These are phyloP conservation scores for Isabelozyma heimii DNA, from an alignment of 805 yeast species.

Conservation along the genomic window DNA sequence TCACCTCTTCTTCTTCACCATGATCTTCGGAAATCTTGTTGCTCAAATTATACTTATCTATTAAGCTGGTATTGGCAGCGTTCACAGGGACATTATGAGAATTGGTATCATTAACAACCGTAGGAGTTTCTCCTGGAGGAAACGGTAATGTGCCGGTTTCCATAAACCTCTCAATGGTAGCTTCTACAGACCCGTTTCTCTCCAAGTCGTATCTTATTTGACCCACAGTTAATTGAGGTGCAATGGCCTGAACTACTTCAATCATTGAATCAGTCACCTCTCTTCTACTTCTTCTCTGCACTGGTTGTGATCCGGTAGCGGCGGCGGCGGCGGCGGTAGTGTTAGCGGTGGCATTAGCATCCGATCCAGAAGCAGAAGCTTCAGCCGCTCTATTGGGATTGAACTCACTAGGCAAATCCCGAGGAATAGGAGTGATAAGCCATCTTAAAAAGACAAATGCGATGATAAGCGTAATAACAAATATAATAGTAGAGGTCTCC, in stretches of 20 bases:
- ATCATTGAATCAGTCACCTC: constrained; percentile 70
- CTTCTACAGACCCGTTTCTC: constrained; percentile 76
- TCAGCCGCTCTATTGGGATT: constrained; percentile 3
- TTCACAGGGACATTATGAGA: constrained; percentile 11
- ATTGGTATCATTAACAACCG: constrained; percentile 5
- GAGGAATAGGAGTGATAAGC: constrained; percentile 61
- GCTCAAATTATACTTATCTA: constrained; percentile 45
- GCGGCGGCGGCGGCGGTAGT: constrained; percentile 4
- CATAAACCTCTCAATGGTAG: constrained; percentile 71
- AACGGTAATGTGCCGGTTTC: constrained; percentile 58
- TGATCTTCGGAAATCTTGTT: constrained; percentile 13
- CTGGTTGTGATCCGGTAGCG: constrained; percentile 7
- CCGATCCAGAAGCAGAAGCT: constrained; percentile 1
- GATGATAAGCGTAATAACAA: constrained; percentile 45
- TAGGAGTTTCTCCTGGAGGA: constrained; percentile 42
- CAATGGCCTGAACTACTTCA: constrained; percentile 79
- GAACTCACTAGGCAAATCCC: constrained; percentile 15
- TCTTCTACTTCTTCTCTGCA: constrained; percentile 28
- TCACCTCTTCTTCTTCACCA: constrained; percentile 13
- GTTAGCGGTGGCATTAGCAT: constrained; percentile 7
- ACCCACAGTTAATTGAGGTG: constrained; percentile 65
- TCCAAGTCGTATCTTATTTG: constrained; percentile 75
- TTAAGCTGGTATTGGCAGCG: constrained; percentile 21
- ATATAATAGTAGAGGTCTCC: constrained; percentile 55
- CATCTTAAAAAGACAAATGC: constrained; percentile 64